phyloP scores from a whole-genome alignment of 139 green algal species.

The Coelastrella sp. region DNA sequence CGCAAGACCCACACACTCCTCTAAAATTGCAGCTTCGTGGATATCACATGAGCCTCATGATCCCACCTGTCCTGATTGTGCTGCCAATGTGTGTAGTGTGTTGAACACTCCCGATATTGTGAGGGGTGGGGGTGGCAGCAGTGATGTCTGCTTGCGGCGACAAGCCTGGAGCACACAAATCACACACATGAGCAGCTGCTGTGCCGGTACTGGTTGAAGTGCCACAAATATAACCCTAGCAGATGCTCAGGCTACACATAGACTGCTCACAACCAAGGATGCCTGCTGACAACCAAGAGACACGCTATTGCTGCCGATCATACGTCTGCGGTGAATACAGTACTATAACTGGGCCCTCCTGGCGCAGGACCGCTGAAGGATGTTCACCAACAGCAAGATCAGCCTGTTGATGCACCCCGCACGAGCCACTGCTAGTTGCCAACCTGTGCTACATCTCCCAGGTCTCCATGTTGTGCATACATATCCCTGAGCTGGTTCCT shows the following conservation, averaged over 20 bases:
- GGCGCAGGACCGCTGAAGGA: too few relatives aligned
- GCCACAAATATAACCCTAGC: neutral
- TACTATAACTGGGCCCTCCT: too few relatives aligned
- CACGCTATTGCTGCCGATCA: too few relatives aligned
- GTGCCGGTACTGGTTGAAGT: too few relatives aligned
- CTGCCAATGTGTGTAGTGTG: conserved; percentile 36
- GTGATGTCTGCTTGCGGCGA: conserved; percentile 73
- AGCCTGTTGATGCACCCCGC: too few relatives aligned
- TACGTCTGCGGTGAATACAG: too few relatives aligned
- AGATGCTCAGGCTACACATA: neutral
- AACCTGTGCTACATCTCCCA: conserved; percentile 87
- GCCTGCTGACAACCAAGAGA: too few relatives aligned
- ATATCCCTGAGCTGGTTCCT: conserved; percentile 72
- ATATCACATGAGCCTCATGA: neutral
- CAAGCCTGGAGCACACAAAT: conserved; percentile 59
- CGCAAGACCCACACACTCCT: neutral
- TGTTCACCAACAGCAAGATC: too few relatives aligned
- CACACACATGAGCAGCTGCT: neutral
- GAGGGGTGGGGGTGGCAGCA: conserved; percentile 75
- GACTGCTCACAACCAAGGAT: too few relatives aligned
- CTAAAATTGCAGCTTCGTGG: too few relatives aligned
- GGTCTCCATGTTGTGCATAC: conserved; percentile 82
- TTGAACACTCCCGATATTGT: conserved; percentile 75
- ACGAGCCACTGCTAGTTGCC: neutral
- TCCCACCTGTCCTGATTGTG: neutral